Percentiles rank a stretch among this genome's conserved stretches.
phyloP scores from a whole-genome alignment of 495 filamentous ascomycete genomes.

The Aspergillus conjunctus region DNA sequence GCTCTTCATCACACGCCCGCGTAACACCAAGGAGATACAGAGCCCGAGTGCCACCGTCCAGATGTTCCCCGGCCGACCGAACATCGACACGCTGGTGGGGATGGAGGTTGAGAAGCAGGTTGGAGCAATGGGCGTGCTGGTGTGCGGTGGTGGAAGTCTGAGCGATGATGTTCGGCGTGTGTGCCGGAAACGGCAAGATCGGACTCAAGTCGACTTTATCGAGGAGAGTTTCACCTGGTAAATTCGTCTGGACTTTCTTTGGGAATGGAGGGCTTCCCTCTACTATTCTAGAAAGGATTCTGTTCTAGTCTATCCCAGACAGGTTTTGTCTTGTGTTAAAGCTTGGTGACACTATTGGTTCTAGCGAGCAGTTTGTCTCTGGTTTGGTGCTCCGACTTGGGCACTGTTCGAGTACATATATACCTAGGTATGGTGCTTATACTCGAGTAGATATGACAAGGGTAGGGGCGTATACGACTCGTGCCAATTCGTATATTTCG shows the following conservation, averaged over 20 bases:
- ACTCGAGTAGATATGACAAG: neutral
- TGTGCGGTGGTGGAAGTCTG: constrained; percentile 83
- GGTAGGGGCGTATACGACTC: neutral
- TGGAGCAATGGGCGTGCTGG: constrained; percentile 87
- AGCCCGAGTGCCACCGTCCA: constrained; percentile 74
- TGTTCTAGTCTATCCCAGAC: neutral
- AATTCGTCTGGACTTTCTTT: neutral
- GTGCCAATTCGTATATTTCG: neutral
- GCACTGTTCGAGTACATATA: neutral
- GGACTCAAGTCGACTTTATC: constrained; percentile 72
- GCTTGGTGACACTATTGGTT: neutral
- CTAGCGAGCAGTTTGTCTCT: neutral
- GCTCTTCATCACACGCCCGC: constrained; percentile 84
- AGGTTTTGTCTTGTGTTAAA: neutral
- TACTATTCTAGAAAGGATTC: neutral
- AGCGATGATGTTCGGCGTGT: constrained; percentile 81
- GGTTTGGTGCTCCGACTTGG: neutral
- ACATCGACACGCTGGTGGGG: constrained; percentile 72
- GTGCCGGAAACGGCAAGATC: constrained; percentile 64
- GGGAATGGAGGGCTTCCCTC: neutral
- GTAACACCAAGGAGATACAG: constrained; percentile 69
- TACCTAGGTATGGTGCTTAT: neutral
- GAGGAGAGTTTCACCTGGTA: constrained; percentile 94
- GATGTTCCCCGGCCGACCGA: constrained; percentile 82
- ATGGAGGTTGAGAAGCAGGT: constrained; percentile 76